Base-by-base conservation (phyloP, 2,329 filamentous ascomycete species). In the Alternaria arborescens region DNA sequence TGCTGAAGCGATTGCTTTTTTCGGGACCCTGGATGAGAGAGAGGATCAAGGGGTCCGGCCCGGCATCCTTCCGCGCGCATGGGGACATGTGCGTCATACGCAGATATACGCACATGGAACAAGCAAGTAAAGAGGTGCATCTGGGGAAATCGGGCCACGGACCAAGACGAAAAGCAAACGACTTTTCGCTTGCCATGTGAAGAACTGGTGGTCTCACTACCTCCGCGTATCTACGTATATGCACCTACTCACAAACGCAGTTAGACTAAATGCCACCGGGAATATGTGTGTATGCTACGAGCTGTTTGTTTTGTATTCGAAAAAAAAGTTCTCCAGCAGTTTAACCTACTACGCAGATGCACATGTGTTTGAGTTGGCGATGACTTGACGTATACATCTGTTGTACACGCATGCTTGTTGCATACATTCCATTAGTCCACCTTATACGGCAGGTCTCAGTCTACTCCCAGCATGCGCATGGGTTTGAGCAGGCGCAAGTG, bases 391-490 rank as follows among this genome's bases (percentile, higher is more conserved):
- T 26, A 26, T 26, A 26, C 24, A 26, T 26, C 6, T 6, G 24
- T 26, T 26, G 24, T 26, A 26, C 24, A 26, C 24, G 7, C 24
- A 26, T 26, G 24, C 24, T 7, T 26, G 24, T 26, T 26, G 24
- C 24, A 26, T 26, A 26, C 24, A 8, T 26, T 26, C 24, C 24
- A 26, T 26, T 26, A 30, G 10, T 11, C 16, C 36, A 18, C 36
- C 4, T 40, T 28, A 32, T 43, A 22, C 38, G 50, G 43, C 22
- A 26, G 71, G 71, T 42, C 73, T 65, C 18, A 77, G 58, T 32
- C 70, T 65, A 44, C 74, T 77, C n/a, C 69, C 69, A 3, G 65
- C 53, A 28, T 74, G 53, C 10, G 71, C 71, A 53, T 77, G 24
- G 24, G 24, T 26, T 26, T 26, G 24, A 26, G 24, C 24, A 26